phyloP scores from a whole-genome alignment of 106 monocot genomes.

The Dioscorea alata region DNA sequence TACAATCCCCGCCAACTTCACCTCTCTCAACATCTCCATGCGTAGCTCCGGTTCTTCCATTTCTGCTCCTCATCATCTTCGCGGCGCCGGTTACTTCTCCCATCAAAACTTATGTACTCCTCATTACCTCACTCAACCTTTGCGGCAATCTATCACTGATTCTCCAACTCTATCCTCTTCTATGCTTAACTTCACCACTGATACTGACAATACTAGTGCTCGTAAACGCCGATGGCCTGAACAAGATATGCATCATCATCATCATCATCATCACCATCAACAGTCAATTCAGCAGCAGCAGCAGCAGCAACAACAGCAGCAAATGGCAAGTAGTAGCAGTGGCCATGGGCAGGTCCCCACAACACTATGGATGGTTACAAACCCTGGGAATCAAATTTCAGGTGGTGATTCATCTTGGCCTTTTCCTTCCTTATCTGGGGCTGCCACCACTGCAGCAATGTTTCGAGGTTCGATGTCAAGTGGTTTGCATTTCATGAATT shows the following conservation, averaged over 20 bases:
- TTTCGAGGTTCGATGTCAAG: constrained; percentile 49
- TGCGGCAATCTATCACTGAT: constrained; percentile 10
- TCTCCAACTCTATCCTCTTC: constrained; percentile 19
- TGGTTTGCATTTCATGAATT: constrained; percentile 89
- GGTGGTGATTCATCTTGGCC: constrained; percentile 32
- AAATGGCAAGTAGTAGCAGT: constrained; percentile 28
- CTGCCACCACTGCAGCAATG: constrained; percentile 17
- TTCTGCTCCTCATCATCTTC: constrained; percentile 32
- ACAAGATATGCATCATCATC: constrained; percentile 10
- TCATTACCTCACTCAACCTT: neutral
- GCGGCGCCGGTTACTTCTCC: constrained; percentile 11
- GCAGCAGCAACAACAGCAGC: constrained; percentile 34
- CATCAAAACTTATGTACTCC: neutral
- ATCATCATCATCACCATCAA: constrained; percentile 16
- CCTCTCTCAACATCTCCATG: constrained; percentile 82
- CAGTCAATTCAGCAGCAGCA: no score
- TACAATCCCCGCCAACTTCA: constrained; percentile 89
- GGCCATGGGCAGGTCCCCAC: constrained; percentile 34
- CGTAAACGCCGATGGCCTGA: constrained; percentile 62
- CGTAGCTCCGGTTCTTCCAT: constrained; percentile 48
- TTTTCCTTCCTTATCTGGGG: constrained; percentile 23
- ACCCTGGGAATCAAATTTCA: constrained; percentile 26
- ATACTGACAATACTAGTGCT: constrained; percentile 20
- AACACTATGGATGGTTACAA: constrained; percentile 58
- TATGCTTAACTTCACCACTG: constrained; percentile 39